Percentiles rank a stretch among this genome's conserved stretches.
Conservation (phyloP, 768 basidiomycete genomes). For the Tulasnella sp. region DNA sequence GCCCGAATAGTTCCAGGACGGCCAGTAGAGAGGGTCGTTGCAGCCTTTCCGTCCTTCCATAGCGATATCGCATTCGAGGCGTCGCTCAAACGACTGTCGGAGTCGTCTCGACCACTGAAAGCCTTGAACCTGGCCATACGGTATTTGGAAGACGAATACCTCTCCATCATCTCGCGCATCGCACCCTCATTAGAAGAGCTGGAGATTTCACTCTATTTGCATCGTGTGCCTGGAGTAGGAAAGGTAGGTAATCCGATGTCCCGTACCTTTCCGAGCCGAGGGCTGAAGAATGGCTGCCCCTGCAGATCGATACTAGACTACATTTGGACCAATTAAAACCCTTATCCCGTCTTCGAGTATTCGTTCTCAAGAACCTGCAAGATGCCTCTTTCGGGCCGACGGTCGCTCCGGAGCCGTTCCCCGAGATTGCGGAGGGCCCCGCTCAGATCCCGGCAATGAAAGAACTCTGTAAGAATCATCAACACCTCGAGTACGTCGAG, state of each 20-base stretch:
- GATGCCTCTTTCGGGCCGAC: background rate
- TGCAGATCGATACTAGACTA: background rate
- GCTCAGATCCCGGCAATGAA: background rate
- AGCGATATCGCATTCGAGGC: background rate
- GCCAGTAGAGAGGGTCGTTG: background rate
- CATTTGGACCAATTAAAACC: constrained; percentile 3
- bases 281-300: background rate
- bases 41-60: background rate
- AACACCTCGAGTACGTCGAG: background rate
- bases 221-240: background rate
- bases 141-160: background rate
- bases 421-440: background rate
- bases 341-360: background rate
- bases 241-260: background rate
- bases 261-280: background rate
- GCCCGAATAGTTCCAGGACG: background rate
- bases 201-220: background rate
- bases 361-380: background rate
- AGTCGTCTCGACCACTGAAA: background rate
- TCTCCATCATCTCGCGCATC: background rate
- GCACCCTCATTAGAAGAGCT: background rate
- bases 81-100: background rate
- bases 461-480: background rate
- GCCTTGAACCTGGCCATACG: background rate
- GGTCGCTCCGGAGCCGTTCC: background rate